Conservation (phyloP, 164 flowering plant genomes). For the Berberis thunbergii region DNA sequence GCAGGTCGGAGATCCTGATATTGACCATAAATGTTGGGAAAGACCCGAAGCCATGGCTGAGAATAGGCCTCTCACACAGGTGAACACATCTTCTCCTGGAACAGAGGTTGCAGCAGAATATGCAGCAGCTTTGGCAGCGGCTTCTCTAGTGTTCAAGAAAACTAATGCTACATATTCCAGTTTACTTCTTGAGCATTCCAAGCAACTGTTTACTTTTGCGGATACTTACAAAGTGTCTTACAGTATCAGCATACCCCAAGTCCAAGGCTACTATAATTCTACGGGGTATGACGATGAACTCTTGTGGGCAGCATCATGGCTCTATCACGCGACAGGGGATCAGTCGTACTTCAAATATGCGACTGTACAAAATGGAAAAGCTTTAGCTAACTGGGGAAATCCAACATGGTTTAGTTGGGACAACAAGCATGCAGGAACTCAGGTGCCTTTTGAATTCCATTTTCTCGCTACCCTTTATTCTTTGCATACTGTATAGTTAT, state of each 20-base stretch:
- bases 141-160: not conserved
- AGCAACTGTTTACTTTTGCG: slow-evolving; percentile 1
- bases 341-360: slow-evolving; percentile 4
- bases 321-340: slow-evolving; percentile 4
- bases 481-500: too few relatives aligned
- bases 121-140: slow-evolving; percentile 2
- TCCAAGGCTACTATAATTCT: slow-evolving; percentile 4
- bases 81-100: slow-evolving; percentile 4
- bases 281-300: slow-evolving; percentile 3
- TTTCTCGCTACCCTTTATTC: not conserved
- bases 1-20: slow-evolving; percentile 2
- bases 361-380: slow-evolving; percentile 3
- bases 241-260: slow-evolving; percentile 5
- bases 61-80: slow-evolving; percentile 3
- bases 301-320: not conserved
- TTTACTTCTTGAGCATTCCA: not conserved
- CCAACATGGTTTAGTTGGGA: slow-evolving; percentile 5
- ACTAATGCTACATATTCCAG: not conserved
- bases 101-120: slow-evolving; percentile 3
- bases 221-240: slow-evolving; percentile 1
- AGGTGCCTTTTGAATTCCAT: not conserved
- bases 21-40: slow-evolving; percentile 4
- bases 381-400: slow-evolving; percentile 4
- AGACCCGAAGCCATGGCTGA: slow-evolving; percentile 1
- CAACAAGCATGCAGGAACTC: slow-evolving; percentile 4